Base-by-base conservation (phyloP, 1,139 yeast species). In the Kluyveromyces marxianus region DNA sequence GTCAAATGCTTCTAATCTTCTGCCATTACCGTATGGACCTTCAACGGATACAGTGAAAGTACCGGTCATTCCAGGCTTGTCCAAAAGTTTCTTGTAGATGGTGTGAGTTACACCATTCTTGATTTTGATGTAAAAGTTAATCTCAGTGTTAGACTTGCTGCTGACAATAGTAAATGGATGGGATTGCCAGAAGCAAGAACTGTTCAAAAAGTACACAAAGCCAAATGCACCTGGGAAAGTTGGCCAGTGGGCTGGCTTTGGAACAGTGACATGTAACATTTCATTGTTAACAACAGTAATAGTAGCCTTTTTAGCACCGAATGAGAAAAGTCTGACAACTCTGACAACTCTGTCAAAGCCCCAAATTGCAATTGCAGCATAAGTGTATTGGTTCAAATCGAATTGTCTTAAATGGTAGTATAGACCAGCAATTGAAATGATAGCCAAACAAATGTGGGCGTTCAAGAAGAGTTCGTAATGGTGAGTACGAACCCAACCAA, bases 221-320 rank as follows among this genome's bases (percentile, higher is more conserved):
- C 77, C 80, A 58, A 77, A 81, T 14, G 81, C 80, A n/a, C 86
- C 85, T 2, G 87, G 83, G 46, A 58, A 55, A 10, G 74, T 64
- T 21, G 66, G 65, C 77, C 79, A 71, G 48, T 55, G 58, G 42
- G 60, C 54, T 4, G 71, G 67, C 4, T 67, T 58, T 41, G 66
- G 70, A 39, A 71, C 58, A 26, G 68, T 63, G 26, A 73, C 71
- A 51, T 61, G 64, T 49, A 73, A 58, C 27, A 75, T 70, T 54
- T 74, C 77, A 50, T 72, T 69, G 10, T 74, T 72, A 45, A 74
- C 64, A 51, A 74, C 67, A 48, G 72, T 68, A 37, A 78, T 73
- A 6, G 67, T 65, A 2, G 84, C 81, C 1, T 66, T 65, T 52
- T 66, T 67, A 27, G 72, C 56, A 8, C 86, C 86, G 60, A 76